Conservation (phyloP, 23 red algal genomes). For the Cyanidiococcus yangmingshanensis region DNA sequence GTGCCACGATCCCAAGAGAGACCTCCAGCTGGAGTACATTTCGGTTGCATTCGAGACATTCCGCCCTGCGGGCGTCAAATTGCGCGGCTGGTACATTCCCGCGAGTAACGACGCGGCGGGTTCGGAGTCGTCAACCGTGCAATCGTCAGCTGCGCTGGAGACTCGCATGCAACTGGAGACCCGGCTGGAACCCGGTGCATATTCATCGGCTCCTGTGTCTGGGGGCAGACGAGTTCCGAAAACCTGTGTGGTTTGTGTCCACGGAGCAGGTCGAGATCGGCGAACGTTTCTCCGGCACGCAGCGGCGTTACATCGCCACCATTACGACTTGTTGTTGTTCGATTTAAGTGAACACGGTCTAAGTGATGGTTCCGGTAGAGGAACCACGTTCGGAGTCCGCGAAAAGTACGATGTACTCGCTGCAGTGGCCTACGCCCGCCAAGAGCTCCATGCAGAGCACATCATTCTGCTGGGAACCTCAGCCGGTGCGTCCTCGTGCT, state of each 20-base stretch:
- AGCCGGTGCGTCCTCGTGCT: conserved; percentile 57
- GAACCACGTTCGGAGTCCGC: conserved; percentile 60
- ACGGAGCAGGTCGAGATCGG: conserved; percentile 86
- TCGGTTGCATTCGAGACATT: conserved; percentile 26
- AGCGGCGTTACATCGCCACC: conserved; percentile 29
- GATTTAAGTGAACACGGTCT: conserved; percentile 73
- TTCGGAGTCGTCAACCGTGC: neutral
- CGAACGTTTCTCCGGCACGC: conserved; percentile 65
- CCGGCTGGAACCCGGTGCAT: neutral
- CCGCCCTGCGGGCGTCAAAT: neutral
- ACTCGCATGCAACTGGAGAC: neutral
- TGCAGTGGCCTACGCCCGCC: conserved; percentile 34
- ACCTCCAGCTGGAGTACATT: conserved; percentile 38
- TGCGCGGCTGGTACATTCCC: conserved; percentile 60
- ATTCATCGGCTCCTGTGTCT: neutral
- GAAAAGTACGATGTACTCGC: conserved; percentile 77
- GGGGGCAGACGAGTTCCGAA: too few species aligned
- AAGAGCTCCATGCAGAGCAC: conserved; percentile 1
- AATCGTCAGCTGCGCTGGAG: neutral
- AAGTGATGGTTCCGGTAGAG: conserved; percentile 45
- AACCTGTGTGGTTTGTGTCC: conserved; percentile 44
- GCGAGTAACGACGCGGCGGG: neutral
- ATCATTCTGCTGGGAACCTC: conserved; percentile 84
- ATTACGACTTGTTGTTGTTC: conserved; percentile 74
- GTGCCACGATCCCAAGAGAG: conserved; percentile 56